Base-by-base conservation (phyloP, 495 filamentous ascomycete species). In the Talaromyces stipitatus region DNA sequence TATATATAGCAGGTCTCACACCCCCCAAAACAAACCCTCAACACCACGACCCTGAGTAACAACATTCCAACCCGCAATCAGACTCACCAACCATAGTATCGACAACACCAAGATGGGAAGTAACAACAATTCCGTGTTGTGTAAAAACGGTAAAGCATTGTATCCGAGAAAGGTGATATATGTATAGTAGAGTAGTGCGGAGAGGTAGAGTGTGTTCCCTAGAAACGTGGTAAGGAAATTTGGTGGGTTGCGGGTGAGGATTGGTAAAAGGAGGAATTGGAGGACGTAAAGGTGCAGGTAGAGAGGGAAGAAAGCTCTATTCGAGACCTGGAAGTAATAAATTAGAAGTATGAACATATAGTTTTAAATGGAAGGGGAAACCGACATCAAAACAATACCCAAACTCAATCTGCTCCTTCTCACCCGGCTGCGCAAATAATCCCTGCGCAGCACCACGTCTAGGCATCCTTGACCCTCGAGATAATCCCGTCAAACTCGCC, bases 351-450 rank as follows among this genome's bases (percentile, higher is more conserved):
- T n/a, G n/a, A n/a, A n/a, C n/a, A n/a, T n/a, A n/a, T n/a, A n/a
- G n/a, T n/a, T n/a, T n/a, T n/a, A n/a, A 28, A 9, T 30, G 29
- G 27, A 22, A 9, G 18, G 6, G 36, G 33, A 10, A 27, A 66
- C 80, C 63, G 62, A 87, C 85, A 72, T 90, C 86, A 68, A 89
- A 89, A 65, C 86, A 89, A 65, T 90, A 90, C 63, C 87, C 87
- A 73, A 89, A 90, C 62, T 89, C 86, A 61, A 90, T 62, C 56
- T 75, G 76, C 48, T 85, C 83, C 58, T 77, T 78, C 57, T 75
- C 75, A 3, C 76, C 81, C 1, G 74, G 74, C 56, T 79, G 76
- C 16, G 72, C 72, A 56, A 86, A 87, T 6, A 86, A 64, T 11
- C 84, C 84, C 62, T 79, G 78, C 12, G 74, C 74, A 2, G 74